Conservation (phyloP, 306 rosid species). For the Oemleria cerasiformis region DNA sequence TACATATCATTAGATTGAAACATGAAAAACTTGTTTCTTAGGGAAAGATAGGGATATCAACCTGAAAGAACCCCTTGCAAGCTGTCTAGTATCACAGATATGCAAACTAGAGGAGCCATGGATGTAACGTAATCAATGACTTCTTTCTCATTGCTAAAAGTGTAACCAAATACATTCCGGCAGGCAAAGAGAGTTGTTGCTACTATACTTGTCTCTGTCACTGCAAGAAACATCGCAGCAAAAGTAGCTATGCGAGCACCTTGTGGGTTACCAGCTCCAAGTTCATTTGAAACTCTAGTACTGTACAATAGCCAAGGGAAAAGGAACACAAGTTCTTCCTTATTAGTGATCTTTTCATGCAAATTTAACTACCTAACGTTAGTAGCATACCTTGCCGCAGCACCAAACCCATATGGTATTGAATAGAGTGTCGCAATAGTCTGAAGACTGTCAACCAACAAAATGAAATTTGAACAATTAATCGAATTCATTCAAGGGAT, state of each 20-base stretch:
- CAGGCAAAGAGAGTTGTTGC: slow-evolving; percentile 42
- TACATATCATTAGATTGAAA: neutral
- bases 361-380: neutral
- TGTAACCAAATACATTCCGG: slow-evolving; percentile 51
- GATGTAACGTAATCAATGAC: slow-evolving; percentile 61
- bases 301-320: slow-evolving; percentile 24
- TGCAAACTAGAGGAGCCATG: slow-evolving; percentile 57
- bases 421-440: slow-evolving; percentile 14
- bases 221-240: slow-evolving; percentile 42
- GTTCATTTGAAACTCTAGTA: slow-evolving; percentile 71
- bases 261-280: slow-evolving; percentile 65
- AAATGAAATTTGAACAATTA: neutral
- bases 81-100: slow-evolving; percentile 55
- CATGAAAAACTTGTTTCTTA: neutral
- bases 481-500: too few species aligned
- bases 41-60: neutral
- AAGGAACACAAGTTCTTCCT: neutral
- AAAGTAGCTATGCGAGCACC: slow-evolving; percentile 49
- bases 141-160: slow-evolving; percentile 59
- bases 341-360: neutral
- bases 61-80: slow-evolving; percentile 62
- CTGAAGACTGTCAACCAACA: slow-evolving; percentile 3
- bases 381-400: slow-evolving; percentile 21
- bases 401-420: slow-evolving; percentile 24
- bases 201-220: slow-evolving; percentile 35